Evolutionary conservation across 108 stramenopile genomes (phyloP).

Genomic region (Nitzschia inconspicua): DNA sequence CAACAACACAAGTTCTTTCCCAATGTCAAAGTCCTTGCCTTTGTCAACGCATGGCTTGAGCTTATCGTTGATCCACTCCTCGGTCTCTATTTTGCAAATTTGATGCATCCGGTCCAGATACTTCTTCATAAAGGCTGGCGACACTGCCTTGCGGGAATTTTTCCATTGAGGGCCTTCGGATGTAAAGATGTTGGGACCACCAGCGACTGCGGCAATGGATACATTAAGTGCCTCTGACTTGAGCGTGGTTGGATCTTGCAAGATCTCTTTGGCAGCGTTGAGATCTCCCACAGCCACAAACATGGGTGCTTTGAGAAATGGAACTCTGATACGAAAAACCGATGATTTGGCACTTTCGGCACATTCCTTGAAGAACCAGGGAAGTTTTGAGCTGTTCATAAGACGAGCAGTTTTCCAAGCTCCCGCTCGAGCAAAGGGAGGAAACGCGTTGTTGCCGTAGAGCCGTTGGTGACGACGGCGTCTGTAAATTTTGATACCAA

Average conservation of each 20-base stretch:
- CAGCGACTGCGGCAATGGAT: constrained; percentile 18
- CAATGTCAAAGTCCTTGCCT: constrained; percentile 27
- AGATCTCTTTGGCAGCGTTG: constrained; percentile 32
- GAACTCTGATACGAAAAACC: constrained; percentile 22
- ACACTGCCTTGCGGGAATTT: constrained; percentile 34
- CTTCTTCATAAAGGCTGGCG: constrained; percentile 33
- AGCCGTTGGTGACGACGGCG: constrained; percentile 9
- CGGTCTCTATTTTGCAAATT: constrained; percentile 20
- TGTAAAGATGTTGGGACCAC: constrained; percentile 24
- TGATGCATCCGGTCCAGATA: constrained; percentile 37
- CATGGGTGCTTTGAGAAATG: constrained; percentile 22
- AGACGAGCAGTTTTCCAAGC: neutral
- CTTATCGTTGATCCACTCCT: constrained; percentile 33
- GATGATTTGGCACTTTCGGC: constrained; percentile 17
- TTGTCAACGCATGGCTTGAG: constrained; percentile 15
- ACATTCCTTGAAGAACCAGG: constrained; percentile 26
- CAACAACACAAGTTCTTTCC: constrained; percentile 32
- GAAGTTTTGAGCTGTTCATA: constrained; percentile 3
- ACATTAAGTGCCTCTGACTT: constrained; percentile 17
- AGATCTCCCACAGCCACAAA: constrained; percentile 36
- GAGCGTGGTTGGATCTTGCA: constrained; percentile 27
- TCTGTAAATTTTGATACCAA: neutral
- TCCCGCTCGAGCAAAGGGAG: constrained; percentile 16
- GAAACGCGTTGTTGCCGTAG: constrained; percentile 29
- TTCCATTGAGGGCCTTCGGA: constrained; percentile 42